Base-by-base conservation (phyloP, 345 rosid species). In the Eucalyptus regnans region DNA sequence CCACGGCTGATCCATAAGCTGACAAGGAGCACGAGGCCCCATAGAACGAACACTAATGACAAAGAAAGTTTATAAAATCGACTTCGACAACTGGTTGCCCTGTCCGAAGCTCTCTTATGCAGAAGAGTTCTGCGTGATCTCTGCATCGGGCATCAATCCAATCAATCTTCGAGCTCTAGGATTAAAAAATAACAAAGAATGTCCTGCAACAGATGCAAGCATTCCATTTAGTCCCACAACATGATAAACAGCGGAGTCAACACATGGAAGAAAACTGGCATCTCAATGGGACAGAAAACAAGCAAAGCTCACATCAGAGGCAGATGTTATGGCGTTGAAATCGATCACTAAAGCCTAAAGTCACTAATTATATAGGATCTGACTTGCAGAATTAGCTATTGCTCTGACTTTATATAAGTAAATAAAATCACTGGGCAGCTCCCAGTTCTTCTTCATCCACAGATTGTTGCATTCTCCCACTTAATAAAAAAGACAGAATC, bases 71-170 rank as follows among this genome's bases (percentile, higher is more conserved):
- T 94, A 92, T 90, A 94, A 88, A 94, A 88, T 50, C 90, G 89
- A 83, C 79, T 93, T 83, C 91, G 95, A 71, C 92, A 95, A 86
- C 88, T 81, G 33, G 31, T 76, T 86, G 27, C 83, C 90, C 90
- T 93, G 31, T 90, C 94, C 54, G 85, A 92, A 91, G 95, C 96
- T 92, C 97, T 94, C 92, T 95, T 93, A 66, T 88, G 90, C 81
- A 92, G 98, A 98, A 95, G 96, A 96, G 95, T 95, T 94, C 88
- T 93, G 90, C 96, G 96, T 80, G 96, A 94, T 90, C 95, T 95
- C 95, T 91, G 98, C 99, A 98, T 98, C 88, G 93, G 94, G 95
- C 97, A 96, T 95, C 93, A 92, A 94, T 89, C 79, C 91, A 81
- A 86, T 86, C 87, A 54, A 87, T 89, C 54, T 68, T 86, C 25